Conservation (phyloP, 331 rosid species). For the Dryas integrifolia region DNA sequence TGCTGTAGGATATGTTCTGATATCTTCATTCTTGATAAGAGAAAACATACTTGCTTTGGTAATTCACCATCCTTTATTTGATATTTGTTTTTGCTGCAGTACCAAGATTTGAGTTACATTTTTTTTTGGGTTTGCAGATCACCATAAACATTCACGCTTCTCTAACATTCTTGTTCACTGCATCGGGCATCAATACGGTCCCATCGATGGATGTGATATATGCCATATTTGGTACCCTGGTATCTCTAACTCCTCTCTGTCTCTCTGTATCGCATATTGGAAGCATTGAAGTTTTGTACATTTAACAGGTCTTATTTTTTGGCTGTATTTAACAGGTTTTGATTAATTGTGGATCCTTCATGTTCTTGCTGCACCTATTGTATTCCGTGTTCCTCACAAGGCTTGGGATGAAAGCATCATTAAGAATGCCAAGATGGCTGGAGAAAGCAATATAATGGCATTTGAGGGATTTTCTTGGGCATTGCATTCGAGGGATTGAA, state of each 20-base stretch:
- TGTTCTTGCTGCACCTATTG: constrained; percentile 80
- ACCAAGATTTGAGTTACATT: constrained; percentile 3
- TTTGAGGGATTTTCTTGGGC: neutral
- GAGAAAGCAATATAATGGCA: constrained; percentile 61
- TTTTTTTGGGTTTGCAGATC: constrained; percentile 52
- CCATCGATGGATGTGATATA: constrained; percentile 81
- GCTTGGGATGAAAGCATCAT: constrained; percentile 85
- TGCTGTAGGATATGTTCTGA: constrained; percentile 79
- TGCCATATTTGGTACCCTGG: constrained; percentile 65
- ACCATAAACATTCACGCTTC: constrained; percentile 96
- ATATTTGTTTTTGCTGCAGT: constrained; percentile 2
- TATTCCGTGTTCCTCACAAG: constrained; percentile 78
- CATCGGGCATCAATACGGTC: constrained; percentile 59
- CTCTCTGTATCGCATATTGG: neutral
- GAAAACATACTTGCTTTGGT: constrained; percentile 93
- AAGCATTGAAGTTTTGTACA: neutral
- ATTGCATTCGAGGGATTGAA: neutral
- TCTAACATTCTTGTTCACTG: constrained; percentile 74
- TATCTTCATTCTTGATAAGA: constrained; percentile 80
- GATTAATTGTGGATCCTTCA: constrained; percentile 69
- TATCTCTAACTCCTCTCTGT: constrained; percentile 21
- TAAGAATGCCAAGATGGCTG: constrained; percentile 86
- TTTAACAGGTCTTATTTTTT: constrained; percentile 48
- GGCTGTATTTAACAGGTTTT: constrained; percentile 48
- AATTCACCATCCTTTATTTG: constrained; percentile 24